A percentile compares a stretch with the other conserved stretches of the same genome.
Evolutionary conservation across 495 filamentous ascomycete species (phyloP).

Genomic region (Xylaria sp.): DNA sequence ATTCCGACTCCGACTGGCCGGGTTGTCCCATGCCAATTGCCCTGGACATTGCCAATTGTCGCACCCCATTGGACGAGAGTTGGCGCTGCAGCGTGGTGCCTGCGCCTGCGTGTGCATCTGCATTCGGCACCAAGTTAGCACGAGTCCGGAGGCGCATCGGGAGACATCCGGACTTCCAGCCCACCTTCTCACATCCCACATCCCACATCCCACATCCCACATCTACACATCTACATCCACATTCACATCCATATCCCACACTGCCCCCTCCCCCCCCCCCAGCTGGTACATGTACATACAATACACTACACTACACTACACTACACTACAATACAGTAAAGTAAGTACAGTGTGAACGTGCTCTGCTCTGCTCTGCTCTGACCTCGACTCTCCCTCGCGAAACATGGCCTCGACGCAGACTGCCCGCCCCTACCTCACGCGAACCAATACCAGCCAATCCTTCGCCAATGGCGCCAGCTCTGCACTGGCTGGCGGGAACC

Average conservation of each 20-base stretch:
- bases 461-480: slow-evolving; percentile 34
- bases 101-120: neutral
- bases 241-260: no score
- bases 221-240: no score
- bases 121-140: neutral
- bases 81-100: slow-evolving; percentile 5
- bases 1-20: slow-evolving; percentile 20
- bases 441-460: slow-evolving; percentile 42
- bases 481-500: slow-evolving; percentile 22
- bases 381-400: neutral
- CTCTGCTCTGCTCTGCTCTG: no score
- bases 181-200: no score
- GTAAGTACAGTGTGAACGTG: no score
- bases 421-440: slow-evolving; percentile 36
- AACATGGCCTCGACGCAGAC: slow-evolving; percentile 35
- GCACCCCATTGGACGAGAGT: slow-evolving; percentile 11
- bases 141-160: slow-evolving; percentile 1
- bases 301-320: no score
- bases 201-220: no score
- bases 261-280: no score
- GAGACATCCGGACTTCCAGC: neutral
- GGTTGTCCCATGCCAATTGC: slow-evolving; percentile 13
- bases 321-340: no score
- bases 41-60: neutral
- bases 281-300: no score